Evolutionary conservation across 345 rosid genomes (phyloP), one percentile per base, ranked within the genome.

Genomic region (Eucalyptus cloeziana): DNA sequence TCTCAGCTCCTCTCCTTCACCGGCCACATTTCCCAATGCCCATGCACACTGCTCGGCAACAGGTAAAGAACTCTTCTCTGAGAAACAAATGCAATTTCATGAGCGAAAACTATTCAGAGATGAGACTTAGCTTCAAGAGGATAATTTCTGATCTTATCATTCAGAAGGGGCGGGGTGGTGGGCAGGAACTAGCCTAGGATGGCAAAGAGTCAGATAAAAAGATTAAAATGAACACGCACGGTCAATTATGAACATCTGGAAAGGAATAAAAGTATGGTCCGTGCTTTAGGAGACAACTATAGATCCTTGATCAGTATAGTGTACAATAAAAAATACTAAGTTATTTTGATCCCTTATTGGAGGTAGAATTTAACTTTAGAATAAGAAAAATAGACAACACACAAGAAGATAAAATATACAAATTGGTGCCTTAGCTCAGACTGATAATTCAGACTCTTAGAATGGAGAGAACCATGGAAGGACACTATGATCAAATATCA

Each of bases 31-130:
- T 89, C 99, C 99, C 92, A 97, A 92, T 37, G 98, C 99, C 99
- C 99, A 96, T 56, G 99, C 97, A 88, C 99, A 97, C 91, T 97
- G 99, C 96, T 97, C 99, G 81, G 98, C 99, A 89, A 98, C 99
- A 51, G 95, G 97, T 56, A 89, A 92, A 79, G 97, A 95, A 93
- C 96, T 98, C 92, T 96, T 96, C 93, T 98, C 99, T 98, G 92
- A 89, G 89, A 17, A 90, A 56, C 45, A 49, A 33, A 69, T 31
- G 25, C 37, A 49, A 49, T 49, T 52, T 30, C 43, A 3, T 85
- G 87, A 85, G 87, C 7, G 7, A 85, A 47, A 27, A 47, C 56
- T 85, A 54, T 1, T 76, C 30, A 10, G 85, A 71, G 81, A 71
- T 9, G 25, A 71, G 44, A 71, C 40, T 71, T 69, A 33, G 25